Base-by-base conservation (phyloP, 2,329 filamentous ascomycete genomes). In the Zymoseptoria pseudotritici region DNA sequence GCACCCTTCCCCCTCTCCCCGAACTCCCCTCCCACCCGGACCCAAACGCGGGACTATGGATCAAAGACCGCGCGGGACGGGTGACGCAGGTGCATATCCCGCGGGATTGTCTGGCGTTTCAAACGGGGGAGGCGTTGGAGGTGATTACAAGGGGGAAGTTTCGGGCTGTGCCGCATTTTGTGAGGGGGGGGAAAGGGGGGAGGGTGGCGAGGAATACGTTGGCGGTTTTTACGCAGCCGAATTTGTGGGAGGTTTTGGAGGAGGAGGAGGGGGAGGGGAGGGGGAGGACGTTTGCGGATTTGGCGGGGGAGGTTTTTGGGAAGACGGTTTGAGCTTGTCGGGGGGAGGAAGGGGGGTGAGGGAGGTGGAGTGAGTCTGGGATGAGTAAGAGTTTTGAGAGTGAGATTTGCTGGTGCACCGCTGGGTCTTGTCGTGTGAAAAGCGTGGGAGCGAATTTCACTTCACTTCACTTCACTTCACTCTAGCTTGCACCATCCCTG, bases 211-310 rank as follows among this genome's bases (percentile, higher is more conserved):
- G 78, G 62, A 97, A 97, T 76, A 99, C 94, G 9, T 76, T 99
- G 66, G 94, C 94, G 0, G 91, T 97, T 9, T 99, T 97, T 71
- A 99, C 93, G 60, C 94, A 99, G 81, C 94, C 94, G 22, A 96
- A 97, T 77, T 75, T 97, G 61, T 89, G 84, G 67, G 89, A 92
- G 67, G 82, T 85, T 75, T 87, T 93, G 13, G 79, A 83, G 71
- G 79, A 86, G 59, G 21, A 22, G 21, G 21, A 22, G 22, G 22
- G 22, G 22, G 4, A 24, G 22, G 22, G 22, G 22, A 24, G 6
- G 6, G 88, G 21, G 21, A 13, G 63, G 59, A 57, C 61, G 31
- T 67, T 67, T 60, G 63, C 65, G 8, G 65, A 58, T 2, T 53
- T 67, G 55, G 62, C 61, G 54, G 61, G 55, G 56, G 58, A 58